phyloP scores from a whole-genome alignment of 805 yeast genomes.

The Candida ipomoeae region DNA sequence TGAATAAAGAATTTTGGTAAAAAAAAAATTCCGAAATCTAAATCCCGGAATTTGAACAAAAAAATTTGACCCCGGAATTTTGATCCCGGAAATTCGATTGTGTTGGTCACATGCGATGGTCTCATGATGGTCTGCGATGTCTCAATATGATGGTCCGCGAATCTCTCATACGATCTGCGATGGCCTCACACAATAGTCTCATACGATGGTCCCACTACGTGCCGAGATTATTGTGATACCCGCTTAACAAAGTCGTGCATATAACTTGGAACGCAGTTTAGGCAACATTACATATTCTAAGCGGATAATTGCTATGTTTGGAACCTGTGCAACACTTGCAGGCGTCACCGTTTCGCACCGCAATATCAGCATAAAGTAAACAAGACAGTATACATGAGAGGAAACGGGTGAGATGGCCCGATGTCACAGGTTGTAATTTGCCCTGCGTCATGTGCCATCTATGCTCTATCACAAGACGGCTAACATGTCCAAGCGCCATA shows the following conservation, averaged over 20 bases:
- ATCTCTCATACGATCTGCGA: neutral
- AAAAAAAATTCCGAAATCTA: neutral
- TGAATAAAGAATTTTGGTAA: no score
- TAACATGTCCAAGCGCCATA: no score
- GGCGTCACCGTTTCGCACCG: conserved; percentile 1
- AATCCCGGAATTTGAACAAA: neutral
- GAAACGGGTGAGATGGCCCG: neutral
- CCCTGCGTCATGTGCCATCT: neutral
- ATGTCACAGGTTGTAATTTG: neutral
- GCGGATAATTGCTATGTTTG: neutral
- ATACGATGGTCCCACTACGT: neutral
- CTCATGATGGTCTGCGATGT: no score
- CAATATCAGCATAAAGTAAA: neutral
- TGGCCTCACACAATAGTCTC: neutral
- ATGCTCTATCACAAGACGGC: neutral
- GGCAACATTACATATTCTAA: neutral
- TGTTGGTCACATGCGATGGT: no score
- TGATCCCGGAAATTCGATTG: no score
- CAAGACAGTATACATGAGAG: neutral
- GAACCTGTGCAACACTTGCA: neutral
- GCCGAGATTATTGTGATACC: neutral
- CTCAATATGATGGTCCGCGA: no score
- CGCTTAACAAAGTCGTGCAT: neutral
- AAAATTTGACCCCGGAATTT: no score
- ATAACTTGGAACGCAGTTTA: neutral